phyloP scores from a whole-genome alignment of 441 rosid genomes.

The Mallotus repandus region DNA sequence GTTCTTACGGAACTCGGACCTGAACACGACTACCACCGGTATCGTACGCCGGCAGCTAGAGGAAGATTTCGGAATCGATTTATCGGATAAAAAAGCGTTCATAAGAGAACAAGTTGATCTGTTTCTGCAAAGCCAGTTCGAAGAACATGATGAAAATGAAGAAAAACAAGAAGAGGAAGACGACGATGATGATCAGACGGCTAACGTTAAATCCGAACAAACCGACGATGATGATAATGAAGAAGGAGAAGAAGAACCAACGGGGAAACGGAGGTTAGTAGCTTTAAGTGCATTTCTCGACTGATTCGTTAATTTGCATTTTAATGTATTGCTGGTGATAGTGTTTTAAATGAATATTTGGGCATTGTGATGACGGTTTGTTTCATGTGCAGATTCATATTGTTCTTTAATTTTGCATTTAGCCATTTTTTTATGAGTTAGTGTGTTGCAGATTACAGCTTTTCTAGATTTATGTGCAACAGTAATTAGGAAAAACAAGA shows the following conservation, averaged over 20 bases:
- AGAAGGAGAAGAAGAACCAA: slow-evolving; percentile 22
- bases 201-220: slow-evolving; percentile 35
- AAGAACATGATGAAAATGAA: slow-evolving; percentile 25
- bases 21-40: slow-evolving; percentile 52
- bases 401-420: slow-evolving; percentile 29
- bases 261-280: slow-evolving; percentile 34
- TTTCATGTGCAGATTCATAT: slow-evolving; percentile 10
- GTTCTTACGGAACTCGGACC: slow-evolving; percentile 49
- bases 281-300: not conserved
- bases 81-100: slow-evolving; percentile 50
- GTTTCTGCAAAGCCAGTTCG: slow-evolving; percentile 45
- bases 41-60: slow-evolving; percentile 55
- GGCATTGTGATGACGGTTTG: not conserved
- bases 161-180: slow-evolving; percentile 4
- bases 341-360: not conserved
- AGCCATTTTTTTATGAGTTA: too few relatives aligned
- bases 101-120: slow-evolving; percentile 58
- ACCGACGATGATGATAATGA: slow-evolving; percentile 25
- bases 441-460: not conserved
- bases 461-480: not conserved
- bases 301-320: too few relatives aligned
- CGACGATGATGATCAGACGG: slow-evolving; percentile 32
- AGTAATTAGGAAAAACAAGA: too few relatives aligned
- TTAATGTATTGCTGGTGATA: too few relatives aligned
- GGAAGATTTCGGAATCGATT: slow-evolving; percentile 55